Percentiles rank a stretch among this genome's conserved stretches.
phyloP scores from a whole-genome alignment of 148 eudicot genomes.

The Fagopyrum esculentum region DNA sequence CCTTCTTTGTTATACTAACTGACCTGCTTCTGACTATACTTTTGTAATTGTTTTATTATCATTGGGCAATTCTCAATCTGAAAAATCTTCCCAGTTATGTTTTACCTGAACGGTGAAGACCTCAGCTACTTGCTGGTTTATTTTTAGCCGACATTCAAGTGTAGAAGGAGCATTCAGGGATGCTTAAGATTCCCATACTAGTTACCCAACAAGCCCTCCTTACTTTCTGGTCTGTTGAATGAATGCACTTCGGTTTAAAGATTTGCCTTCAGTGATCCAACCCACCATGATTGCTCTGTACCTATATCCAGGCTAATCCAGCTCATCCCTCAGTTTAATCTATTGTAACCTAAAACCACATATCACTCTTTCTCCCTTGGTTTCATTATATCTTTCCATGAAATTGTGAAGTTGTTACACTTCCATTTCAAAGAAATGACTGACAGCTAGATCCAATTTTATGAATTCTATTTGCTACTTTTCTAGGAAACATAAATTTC shows the following conservation, averaged over 20 bases:
- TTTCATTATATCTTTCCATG: neutral
- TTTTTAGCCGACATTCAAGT: neutral
- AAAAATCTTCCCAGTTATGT: neutral
- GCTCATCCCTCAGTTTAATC: conserved; percentile 5
- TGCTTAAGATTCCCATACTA: neutral
- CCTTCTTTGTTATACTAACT: neutral
- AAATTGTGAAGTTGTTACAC: neutral
- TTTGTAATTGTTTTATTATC: neutral
- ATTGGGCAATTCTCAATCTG: no score
- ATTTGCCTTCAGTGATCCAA: neutral
- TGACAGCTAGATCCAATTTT: neutral
- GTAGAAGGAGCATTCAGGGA: neutral
- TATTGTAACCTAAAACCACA: neutral
- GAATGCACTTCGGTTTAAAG: neutral
- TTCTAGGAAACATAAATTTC: neutral
- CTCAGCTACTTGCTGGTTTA: neutral
- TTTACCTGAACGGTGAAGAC: neutral
- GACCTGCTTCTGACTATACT: neutral
- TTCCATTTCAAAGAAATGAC: neutral
- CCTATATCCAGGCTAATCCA: neutral
- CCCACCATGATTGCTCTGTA: neutral
- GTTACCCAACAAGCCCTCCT: neutral
- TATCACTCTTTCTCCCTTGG: neutral
- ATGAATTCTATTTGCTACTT: neutral
- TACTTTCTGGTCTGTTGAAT: neutral